Percentiles rank a stretch among this genome's conserved stretches.
phyloP scores from a whole-genome alignment of 306 rosid species.

The Corylus heterophylla region DNA sequence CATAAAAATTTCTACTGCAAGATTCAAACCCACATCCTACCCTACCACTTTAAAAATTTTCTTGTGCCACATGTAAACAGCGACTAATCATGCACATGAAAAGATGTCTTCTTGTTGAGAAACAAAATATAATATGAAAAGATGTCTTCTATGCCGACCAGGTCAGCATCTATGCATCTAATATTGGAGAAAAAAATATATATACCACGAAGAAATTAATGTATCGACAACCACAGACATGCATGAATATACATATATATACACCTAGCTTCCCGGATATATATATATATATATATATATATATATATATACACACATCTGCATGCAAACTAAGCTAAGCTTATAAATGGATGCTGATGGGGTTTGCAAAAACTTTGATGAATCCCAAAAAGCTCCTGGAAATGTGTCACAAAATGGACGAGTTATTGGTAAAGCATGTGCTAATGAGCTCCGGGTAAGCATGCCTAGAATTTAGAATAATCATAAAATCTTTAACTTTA shows the following conservation, averaged over 20 bases:
- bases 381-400: neutral
- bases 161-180: neutral
- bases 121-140: neutral
- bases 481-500: too few relatives aligned
- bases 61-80: too few relatives aligned
- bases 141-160: neutral
- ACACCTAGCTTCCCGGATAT: too few relatives aligned
- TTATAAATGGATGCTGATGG: conserved; percentile 6
- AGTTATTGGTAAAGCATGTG: neutral
- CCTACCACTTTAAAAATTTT: too few relatives aligned
- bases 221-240: too few relatives aligned
- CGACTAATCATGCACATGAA: neutral
- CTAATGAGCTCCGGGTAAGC: neutral
- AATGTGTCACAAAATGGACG: neutral
- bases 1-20: too few relatives aligned
- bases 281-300: too few relatives aligned
- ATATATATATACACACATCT: neutral
- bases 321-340: neutral
- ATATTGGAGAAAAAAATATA: too few relatives aligned
- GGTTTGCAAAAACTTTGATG: neutral
- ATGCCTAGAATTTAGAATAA: neutral
- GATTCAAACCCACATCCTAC: too few relatives aligned
- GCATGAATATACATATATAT: too few relatives aligned
- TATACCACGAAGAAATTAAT: too few relatives aligned
- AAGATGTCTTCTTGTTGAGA: neutral